These are phyloP conservation scores for Opeltia flavorubescens DNA, from an alignment of 495 filamentous ascomycete genomes.

Conservation along the genomic window DNA sequence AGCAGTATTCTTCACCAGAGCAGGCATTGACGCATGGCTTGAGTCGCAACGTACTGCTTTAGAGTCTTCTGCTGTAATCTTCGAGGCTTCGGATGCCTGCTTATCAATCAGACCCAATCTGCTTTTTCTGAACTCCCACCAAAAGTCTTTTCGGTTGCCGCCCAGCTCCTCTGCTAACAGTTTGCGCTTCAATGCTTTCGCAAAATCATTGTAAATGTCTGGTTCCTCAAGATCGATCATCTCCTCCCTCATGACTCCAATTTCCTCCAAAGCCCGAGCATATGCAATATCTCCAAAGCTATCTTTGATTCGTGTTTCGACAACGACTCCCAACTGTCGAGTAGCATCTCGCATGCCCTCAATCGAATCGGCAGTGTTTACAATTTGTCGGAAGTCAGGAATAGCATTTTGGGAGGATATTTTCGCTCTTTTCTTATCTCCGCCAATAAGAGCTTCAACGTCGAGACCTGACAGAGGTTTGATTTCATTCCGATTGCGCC, in stretches of 20 bases:
- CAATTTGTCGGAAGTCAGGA: conserved; percentile 78
- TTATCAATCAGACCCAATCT: conserved; percentile 63
- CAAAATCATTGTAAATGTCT: conserved; percentile 58
- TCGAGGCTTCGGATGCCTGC: conserved; percentile 40
- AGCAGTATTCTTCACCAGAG: background rate
- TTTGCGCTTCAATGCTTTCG: conserved; percentile 56
- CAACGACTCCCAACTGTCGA: conserved; percentile 59
- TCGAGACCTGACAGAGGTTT: conserved; percentile 89
- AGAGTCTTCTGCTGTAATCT: conserved; percentile 54
- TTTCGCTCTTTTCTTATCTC: conserved; percentile 39
- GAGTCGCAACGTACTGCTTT: conserved; percentile 18
- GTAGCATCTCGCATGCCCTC: conserved; percentile 50
- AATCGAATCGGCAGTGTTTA: conserved; percentile 47
- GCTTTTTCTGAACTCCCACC: conserved; percentile 53
- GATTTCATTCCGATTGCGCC: conserved; percentile 50
- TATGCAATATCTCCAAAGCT: conserved; percentile 68
- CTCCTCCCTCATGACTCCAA: conserved; percentile 67
- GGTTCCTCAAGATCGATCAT: conserved; percentile 65
- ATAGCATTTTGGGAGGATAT: conserved; percentile 74
- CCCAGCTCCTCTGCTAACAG: conserved; percentile 58
- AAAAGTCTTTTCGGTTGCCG: conserved; percentile 72
- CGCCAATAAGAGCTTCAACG: conserved; percentile 58
- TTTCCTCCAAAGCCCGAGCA: conserved; percentile 56
- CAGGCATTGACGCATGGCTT: background rate
- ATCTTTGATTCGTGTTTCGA: conserved; percentile 51